These are phyloP conservation scores for Pseudonectria buxi DNA, from an alignment of 2,329 filamentous ascomycete species.

Conservation along the genomic window DNA sequence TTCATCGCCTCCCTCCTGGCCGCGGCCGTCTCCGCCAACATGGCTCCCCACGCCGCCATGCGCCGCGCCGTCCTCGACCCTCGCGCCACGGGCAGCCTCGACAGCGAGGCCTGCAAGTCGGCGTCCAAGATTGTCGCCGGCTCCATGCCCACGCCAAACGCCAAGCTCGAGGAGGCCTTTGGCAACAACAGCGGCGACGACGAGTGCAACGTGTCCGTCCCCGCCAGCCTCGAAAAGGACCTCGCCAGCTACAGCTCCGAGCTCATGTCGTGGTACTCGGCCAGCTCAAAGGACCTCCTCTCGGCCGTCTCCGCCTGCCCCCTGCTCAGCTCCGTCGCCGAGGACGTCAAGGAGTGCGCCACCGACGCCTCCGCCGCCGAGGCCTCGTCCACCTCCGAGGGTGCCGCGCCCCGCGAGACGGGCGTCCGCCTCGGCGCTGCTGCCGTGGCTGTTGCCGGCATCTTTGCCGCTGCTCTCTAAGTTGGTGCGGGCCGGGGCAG, in stretches of 20 bases:
- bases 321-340: conserved; percentile 12
- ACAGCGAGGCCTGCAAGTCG: conserved; percentile 16
- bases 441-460: conserved; percentile 24
- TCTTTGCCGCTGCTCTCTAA: conserved; percentile 25
- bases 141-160: conserved; percentile 25
- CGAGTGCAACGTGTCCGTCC: conserved; percentile 26
- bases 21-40: conserved; percentile 19
- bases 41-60: conserved; percentile 23
- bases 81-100: conserved; percentile 15
- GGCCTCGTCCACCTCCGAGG: conserved; percentile 9
- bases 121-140: conserved; percentile 18
- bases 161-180: conserved; percentile 21
- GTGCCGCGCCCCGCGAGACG: conserved; percentile 19
- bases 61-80: conserved; percentile 19
- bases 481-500: not conserved
- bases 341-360: conserved; percentile 16
- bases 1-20: conserved; percentile 20
- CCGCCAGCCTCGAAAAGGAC: conserved; percentile 24
- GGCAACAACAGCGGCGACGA: conserved; percentile 20
- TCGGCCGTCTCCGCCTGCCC: conserved; percentile 23
- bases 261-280: conserved; percentile 24
- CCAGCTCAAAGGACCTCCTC: conserved; percentile 20
- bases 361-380: conserved; percentile 4
- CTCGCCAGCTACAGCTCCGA: conserved; percentile 27
- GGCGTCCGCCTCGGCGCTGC: conserved; percentile 20